Percentiles rank a stretch among this genome's conserved stretches.
Evolutionary conservation across 306 rosid species (phyloP).

Genomic region (Neltuma alba): DNA sequence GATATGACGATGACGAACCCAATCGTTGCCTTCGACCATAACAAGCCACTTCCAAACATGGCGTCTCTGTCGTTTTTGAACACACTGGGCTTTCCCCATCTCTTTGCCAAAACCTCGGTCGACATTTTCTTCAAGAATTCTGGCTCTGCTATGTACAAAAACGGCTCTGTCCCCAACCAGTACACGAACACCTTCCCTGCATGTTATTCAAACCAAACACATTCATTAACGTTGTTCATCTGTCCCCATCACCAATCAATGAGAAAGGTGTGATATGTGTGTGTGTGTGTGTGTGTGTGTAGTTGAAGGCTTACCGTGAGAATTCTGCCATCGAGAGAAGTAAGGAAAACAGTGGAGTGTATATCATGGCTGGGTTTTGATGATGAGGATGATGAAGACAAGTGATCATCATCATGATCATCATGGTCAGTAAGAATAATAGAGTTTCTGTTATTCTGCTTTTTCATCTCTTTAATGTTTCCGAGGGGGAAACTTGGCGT

Average conservation of each 20-base stretch:
- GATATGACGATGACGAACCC: constrained; percentile 65
- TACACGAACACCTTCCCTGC: constrained; percentile 60
- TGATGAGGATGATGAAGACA: not conserved
- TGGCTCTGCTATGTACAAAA: constrained; percentile 58
- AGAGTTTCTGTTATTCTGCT: constrained; percentile 11
- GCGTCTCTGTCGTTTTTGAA: constrained; percentile 60
- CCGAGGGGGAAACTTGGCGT: constrained; percentile 66
- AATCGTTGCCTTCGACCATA: constrained; percentile 64
- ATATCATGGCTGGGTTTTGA: constrained; percentile 51
- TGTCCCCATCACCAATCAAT: not conserved
- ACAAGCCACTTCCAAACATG: constrained; percentile 75
- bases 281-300: not conserved
- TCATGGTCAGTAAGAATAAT: not conserved
- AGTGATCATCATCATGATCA: not conserved
- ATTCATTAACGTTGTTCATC: not conserved
- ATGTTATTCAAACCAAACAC: not conserved
- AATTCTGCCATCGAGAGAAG: constrained; percentile 62
- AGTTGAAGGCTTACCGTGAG: constrained; percentile 47
- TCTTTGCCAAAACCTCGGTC: constrained; percentile 44
- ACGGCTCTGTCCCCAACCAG: constrained; percentile 71
- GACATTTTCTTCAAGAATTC: constrained; percentile 56
- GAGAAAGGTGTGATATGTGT: not conserved
- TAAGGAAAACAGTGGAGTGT: constrained; percentile 56
- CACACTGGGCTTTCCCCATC: constrained; percentile 71
- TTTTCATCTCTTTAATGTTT: constrained; percentile 54